phyloP scores from a whole-genome alignment of 352 stramenopile genomes.

The Phytophthora europaea region DNA sequence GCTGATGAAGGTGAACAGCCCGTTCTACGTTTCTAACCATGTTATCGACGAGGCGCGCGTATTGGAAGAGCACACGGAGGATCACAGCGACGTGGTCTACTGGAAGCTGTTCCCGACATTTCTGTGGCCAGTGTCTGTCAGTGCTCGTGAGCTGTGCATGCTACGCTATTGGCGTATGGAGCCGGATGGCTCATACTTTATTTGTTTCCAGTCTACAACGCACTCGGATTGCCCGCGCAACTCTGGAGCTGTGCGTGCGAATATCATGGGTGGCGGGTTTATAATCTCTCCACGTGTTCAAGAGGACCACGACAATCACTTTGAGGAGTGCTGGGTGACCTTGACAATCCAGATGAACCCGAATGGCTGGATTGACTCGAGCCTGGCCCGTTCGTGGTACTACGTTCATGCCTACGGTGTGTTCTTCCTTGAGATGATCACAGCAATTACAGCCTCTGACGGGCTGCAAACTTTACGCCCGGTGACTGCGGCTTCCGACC shows the following conservation, averaged over 20 bases:
- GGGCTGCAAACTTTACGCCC: constrained; percentile 35
- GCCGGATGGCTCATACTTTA: constrained; percentile 82
- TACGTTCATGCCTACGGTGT: constrained; percentile 83
- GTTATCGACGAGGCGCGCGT: constrained; percentile 73
- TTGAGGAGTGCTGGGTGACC: constrained; percentile 84
- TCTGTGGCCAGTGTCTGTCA: constrained; percentile 78
- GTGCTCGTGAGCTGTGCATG: constrained; percentile 77
- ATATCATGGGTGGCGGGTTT: constrained; percentile 82
- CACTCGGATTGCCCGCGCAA: constrained; percentile 59
- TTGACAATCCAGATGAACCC: constrained; percentile 87
- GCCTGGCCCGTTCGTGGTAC: constrained; percentile 68
- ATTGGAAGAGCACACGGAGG: constrained; percentile 69
- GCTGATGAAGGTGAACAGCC: constrained; percentile 75
- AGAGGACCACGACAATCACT: constrained; percentile 63
- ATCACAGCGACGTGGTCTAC: constrained; percentile 86
- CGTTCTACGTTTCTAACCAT: constrained; percentile 81
- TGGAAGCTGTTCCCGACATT: constrained; percentile 77
- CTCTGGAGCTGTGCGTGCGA: constrained; percentile 56
- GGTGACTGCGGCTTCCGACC: constrained; percentile 30
- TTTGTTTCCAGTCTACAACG: constrained; percentile 89
- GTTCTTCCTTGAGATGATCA: constrained; percentile 86
- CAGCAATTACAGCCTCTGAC: constrained; percentile 46
- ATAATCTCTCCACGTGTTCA: constrained; percentile 68
- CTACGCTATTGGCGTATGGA: constrained; percentile 89
- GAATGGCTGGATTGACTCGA: constrained; percentile 78